Evolutionary conservation across 169 alveolate genomes (phyloP).

Genomic region (Plasmodium sp.): DNA sequence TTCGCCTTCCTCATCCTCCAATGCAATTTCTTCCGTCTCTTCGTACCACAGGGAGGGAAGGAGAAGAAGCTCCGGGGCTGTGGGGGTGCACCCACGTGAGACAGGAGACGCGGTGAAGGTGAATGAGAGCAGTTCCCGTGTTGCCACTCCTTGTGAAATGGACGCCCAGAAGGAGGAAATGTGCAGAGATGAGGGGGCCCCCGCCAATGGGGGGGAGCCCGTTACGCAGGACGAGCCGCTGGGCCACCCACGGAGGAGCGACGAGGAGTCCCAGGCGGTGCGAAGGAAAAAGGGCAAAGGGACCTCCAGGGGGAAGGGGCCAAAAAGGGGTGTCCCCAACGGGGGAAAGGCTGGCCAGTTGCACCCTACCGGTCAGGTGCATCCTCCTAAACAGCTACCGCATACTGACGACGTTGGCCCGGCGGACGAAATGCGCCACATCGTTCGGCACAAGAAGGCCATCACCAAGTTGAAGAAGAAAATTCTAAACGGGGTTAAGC

Average conservation of each 20-base stretch:
- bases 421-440: conserved; percentile 4
- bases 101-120: neutral
- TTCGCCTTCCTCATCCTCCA: neutral
- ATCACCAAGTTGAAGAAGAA: conserved; percentile 14
- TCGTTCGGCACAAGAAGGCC: neutral
- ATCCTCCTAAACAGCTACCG: too few relatives aligned
- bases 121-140: neutral
- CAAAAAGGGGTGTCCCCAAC: neutral
- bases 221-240: neutral
- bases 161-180: neutral
- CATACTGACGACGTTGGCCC: neutral
- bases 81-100: neutral
- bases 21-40: conserved; percentile 37
- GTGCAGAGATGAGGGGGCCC: neutral
- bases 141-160: neutral
- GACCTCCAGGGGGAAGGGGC: neutral
- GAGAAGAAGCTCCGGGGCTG: neutral
- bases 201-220: neutral
- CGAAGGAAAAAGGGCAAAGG: neutral
- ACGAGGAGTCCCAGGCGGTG: neutral
- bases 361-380: too few relatives aligned
- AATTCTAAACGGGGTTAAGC: neutral
- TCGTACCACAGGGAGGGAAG: neutral
- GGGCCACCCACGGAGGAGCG: neutral
- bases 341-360: neutral